These are phyloP conservation scores for Coemansia sp. DNA, from an alignment of 192 early-diverging fungal species.

Conservation along the genomic window DNA sequence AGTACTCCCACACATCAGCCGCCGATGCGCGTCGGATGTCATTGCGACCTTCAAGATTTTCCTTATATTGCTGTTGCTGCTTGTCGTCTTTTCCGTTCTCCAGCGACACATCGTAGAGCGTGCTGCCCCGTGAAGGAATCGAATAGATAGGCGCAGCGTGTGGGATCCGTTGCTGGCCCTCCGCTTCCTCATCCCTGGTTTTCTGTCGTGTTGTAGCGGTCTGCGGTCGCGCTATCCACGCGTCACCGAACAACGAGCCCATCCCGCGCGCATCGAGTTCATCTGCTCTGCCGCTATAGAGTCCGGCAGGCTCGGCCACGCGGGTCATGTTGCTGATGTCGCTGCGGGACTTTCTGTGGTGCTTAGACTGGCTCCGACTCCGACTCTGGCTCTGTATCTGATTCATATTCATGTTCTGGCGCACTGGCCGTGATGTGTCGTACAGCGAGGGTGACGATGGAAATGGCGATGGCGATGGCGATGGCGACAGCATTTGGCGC, in stretches of 20 bases:
- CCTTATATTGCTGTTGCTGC: neutral
- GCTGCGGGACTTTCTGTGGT: neutral
- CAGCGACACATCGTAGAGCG: slow-evolving; percentile 22
- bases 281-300: no score
- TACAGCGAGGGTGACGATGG: neutral
- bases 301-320: neutral
- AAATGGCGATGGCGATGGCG: slow-evolving; percentile 10
- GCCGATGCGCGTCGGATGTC: neutral
- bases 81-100: neutral
- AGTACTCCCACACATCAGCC: slow-evolving; percentile 30
- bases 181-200: neutral
- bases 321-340: neutral
- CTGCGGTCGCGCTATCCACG: slow-evolving; percentile 31
- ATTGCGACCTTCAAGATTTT: neutral
- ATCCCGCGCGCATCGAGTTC: slow-evolving; percentile 5
- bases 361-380: neutral
- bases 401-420: neutral
- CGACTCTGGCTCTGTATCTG: neutral
- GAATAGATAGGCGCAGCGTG: slow-evolving; percentile 5
- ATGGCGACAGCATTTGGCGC: slow-evolving; percentile 28
- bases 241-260: slow-evolving; percentile 30
- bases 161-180: neutral
- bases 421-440: neutral
- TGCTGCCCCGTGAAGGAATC: slow-evolving; percentile 1
- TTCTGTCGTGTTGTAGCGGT: neutral